A percentile compares a stretch with the other conserved stretches of the same genome.
Conservation (phyloP, 2,329 filamentous ascomycete genomes). For the Pyrenophora seminiperda region DNA sequence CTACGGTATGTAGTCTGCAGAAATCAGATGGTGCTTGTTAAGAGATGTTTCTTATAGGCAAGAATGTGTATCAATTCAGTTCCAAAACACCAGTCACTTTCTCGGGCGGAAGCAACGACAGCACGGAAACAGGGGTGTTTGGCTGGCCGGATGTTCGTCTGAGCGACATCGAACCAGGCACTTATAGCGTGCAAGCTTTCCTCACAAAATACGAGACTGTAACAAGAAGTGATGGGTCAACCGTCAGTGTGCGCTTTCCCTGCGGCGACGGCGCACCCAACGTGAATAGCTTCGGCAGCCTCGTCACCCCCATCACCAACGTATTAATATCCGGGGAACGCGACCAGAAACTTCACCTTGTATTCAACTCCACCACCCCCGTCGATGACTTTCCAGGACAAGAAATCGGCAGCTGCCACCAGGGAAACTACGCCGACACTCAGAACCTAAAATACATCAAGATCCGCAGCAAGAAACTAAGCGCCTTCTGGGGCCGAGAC, state of each 20-base stretch:
- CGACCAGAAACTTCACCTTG: constrained; percentile 37
- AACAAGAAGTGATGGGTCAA: constrained; percentile 46
- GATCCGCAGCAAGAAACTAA: constrained; percentile 46
- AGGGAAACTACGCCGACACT: constrained; percentile 48
- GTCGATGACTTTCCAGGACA: constrained; percentile 34
- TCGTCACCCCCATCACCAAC: constrained; percentile 31
- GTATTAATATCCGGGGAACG: constrained; percentile 35
- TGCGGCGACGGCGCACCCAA: constrained; percentile 44
- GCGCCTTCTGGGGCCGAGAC: constrained; percentile 45
- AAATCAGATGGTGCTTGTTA: no score
- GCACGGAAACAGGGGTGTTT: constrained; percentile 36
- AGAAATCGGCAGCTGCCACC: constrained; percentile 47
- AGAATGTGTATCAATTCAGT: constrained; percentile 42
- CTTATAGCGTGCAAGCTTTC: constrained; percentile 46
- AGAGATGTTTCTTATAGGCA: constrained; percentile 10
- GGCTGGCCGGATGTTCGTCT: constrained; percentile 45
- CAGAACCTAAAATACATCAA: constrained; percentile 45
- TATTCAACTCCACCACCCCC: constrained; percentile 37
- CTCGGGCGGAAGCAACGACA: constrained; percentile 34
- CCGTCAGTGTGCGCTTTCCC: constrained; percentile 43
- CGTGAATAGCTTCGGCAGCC: constrained; percentile 40
- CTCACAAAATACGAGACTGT: constrained; percentile 45
- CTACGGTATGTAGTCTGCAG: constrained; percentile 23
- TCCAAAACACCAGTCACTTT: constrained; percentile 26
- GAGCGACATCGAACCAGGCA: constrained; percentile 36